These are phyloP conservation scores for Cicer judaicum DNA, from an alignment of 306 rosid genomes.

Conservation along the genomic window DNA sequence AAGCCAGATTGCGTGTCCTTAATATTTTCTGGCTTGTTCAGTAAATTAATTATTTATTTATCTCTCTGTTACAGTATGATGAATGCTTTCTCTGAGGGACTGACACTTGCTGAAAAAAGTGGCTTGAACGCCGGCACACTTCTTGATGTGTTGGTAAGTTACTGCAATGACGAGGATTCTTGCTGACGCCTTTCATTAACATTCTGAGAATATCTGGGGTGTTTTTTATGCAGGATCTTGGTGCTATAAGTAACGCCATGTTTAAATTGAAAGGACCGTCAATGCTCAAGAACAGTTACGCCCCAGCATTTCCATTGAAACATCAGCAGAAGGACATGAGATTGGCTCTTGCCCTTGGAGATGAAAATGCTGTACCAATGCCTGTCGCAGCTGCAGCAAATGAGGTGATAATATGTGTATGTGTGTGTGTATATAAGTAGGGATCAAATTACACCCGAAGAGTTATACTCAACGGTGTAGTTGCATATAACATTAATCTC, in stretches of 20 bases:
- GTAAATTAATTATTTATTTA: conserved; percentile 25
- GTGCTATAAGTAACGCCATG: conserved; percentile 72
- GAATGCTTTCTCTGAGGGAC: conserved; percentile 91
- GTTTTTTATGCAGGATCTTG: conserved; percentile 65
- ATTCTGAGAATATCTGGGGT: conserved; percentile 32
- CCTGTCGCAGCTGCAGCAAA: conserved; percentile 89
- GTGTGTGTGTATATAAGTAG: too few species aligned
- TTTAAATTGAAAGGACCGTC: conserved; percentile 81
- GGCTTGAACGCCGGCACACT: conserved; percentile 71
- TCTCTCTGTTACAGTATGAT: conserved; percentile 62
- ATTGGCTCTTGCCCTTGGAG: conserved; percentile 85
- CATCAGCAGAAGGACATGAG: conserved; percentile 97
- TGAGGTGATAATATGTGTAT: conserved; percentile 54
- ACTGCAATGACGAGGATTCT: conserved; percentile 18
- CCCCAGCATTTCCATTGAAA: conserved; percentile 88
- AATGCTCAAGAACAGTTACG: conserved; percentile 65
- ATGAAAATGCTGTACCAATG: conserved; percentile 74
- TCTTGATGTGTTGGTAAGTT: conserved; percentile 80
- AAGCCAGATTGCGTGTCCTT: conserved; percentile 20
- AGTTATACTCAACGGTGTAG: too few species aligned
- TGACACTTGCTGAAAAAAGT: conserved; percentile 69
- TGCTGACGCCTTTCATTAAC: conserved; percentile 13
- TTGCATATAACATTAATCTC: too few species aligned
- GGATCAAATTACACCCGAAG: too few species aligned
- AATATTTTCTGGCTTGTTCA: conserved; percentile 20